These are phyloP conservation scores for Macrophomina tecta DNA, from an alignment of 2,329 filamentous ascomycete species.

Conservation along the genomic window DNA sequence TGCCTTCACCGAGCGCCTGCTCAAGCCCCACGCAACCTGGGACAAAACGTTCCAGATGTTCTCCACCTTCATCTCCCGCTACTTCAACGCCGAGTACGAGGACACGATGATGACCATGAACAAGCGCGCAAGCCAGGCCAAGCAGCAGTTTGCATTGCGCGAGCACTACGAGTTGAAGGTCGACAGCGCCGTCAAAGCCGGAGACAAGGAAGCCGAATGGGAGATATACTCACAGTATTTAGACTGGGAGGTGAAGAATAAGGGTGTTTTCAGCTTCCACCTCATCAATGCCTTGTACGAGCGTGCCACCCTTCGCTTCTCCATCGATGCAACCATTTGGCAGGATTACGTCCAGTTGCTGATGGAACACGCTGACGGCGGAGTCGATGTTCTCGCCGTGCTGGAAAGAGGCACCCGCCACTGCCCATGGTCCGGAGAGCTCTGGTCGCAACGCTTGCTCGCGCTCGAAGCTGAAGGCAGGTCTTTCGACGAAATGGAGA, in stretches of 20 bases:
- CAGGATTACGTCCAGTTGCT: constrained; percentile 82
- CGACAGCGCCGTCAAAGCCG: constrained; percentile 61
- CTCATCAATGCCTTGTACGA: constrained; percentile 72
- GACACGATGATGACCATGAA: constrained; percentile 73
- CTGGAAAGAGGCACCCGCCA: constrained; percentile 84
- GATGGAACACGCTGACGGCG: constrained; percentile 58
- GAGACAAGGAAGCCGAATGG: constrained; percentile 64
- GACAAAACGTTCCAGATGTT: constrained; percentile 76
- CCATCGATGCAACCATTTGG: constrained; percentile 78
- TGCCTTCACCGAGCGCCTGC: constrained; percentile 73
- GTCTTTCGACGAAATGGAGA: constrained; percentile 80
- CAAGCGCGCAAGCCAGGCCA: constrained; percentile 66
- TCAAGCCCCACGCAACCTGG: constrained; percentile 76
- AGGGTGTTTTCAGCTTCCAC: constrained; percentile 58
- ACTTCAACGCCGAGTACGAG: constrained; percentile 75
- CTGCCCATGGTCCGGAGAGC: constrained; percentile 87
- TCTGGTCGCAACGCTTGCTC: constrained; percentile 91
- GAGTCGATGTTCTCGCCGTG: constrained; percentile 67
- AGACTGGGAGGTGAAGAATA: constrained; percentile 78
- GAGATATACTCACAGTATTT: constrained; percentile 71
- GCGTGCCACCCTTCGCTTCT: constrained; percentile 75
- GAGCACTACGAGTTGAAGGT: constrained; percentile 73
- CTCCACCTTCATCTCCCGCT: constrained; percentile 75
- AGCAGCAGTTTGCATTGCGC: constrained; percentile 67
- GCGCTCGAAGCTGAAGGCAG: constrained; percentile 79